Conservation (phyloP, 768 basidiomycete genomes). For the Podaxis sp. region DNA sequence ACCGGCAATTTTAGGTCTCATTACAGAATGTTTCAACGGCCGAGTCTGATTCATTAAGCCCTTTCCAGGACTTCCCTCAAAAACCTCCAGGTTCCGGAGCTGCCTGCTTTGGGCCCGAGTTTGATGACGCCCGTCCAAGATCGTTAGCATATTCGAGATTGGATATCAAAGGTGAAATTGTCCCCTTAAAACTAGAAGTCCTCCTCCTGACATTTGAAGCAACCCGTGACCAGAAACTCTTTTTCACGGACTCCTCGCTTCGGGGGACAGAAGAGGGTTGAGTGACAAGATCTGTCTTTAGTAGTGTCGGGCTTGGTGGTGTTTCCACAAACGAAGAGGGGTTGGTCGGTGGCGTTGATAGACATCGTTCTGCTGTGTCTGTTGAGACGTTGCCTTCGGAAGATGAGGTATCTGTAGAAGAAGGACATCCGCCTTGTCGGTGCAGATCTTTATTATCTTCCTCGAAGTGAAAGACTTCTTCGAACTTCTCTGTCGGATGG, state of each 20-base stretch:
- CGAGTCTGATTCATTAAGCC: neutral
- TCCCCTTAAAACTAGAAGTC: neutral
- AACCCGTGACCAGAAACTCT: conserved; percentile 5
- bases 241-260: neutral
- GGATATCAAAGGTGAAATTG: neutral
- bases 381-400: neutral
- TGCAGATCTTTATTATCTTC: neutral
- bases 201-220: neutral
- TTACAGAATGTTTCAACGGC: neutral
- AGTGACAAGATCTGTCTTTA: neutral
- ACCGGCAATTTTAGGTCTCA: neutral
- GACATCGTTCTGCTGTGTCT: neutral
- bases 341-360: conserved; percentile 1
- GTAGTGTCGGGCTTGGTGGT: neutral
- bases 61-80: neutral
- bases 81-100: neutral
- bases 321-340: neutral
- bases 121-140: neutral
- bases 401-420: neutral
- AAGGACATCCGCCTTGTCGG: neutral
- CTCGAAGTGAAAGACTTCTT: neutral
- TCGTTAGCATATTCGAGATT: neutral
- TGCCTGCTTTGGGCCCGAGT: neutral
- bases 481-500: neutral
- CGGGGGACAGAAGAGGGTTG: neutral